A percentile compares a stretch with the other conserved stretches of the same genome.
These are phyloP conservation scores for Thelephora terrestris DNA, from an alignment of 1,284 basidiomycete genomes.

Conservation along the genomic window DNA sequence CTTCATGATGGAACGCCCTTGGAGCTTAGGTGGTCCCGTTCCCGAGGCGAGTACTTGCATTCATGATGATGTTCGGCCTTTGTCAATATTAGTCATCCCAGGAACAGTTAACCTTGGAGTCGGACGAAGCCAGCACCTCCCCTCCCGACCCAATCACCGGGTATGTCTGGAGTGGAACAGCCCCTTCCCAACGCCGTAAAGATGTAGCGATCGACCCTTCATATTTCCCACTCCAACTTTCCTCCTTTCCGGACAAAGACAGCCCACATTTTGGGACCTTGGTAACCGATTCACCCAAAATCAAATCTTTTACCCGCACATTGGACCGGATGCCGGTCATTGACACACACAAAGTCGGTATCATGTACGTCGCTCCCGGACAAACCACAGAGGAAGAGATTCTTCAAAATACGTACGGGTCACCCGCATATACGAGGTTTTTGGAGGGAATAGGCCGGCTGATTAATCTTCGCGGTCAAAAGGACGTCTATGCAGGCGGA, in stretches of 20 bases:
- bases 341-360: conserved; percentile 95
- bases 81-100: background rate
- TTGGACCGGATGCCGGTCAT: conserved; percentile 91
- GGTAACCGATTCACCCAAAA: conserved; percentile 44
- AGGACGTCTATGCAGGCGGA: conserved; percentile 92
- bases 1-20: conserved; percentile 57
- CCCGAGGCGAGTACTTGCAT: background rate
- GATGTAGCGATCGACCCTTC: conserved; percentile 80
- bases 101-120: background rate
- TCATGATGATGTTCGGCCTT: background rate
- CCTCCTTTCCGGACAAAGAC: conserved; percentile 58
- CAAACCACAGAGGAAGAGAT: conserved; percentile 85
- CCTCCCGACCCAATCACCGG: conserved; percentile 58
- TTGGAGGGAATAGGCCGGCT: conserved; percentile 83
- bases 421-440: conserved; percentile 91
- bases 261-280: conserved; percentile 27
- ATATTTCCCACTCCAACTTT: conserved; percentile 83
- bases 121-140: conserved; percentile 4
- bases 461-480: conserved; percentile 84
- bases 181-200: conserved; percentile 82
- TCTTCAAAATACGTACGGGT: conserved; percentile 85
- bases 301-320: conserved; percentile 52
- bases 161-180: conserved; percentile 76
- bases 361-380: conserved; percentile 91
- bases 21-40: background rate